phyloP scores from a whole-genome alignment of 345 rosid genomes.

The Brassica napus region Da-Ae NC_063446.1:37702001-37702500 shows the following conservation, averaged over 20 bases:
- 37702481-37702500: conserved; percentile 2
- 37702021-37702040: conserved; percentile 13
- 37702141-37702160: conserved; percentile 31
- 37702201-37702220: conserved; percentile 33
- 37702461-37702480: background rate
- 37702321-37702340: conserved; percentile 28
- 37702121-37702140: conserved; percentile 21
- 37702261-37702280: conserved; percentile 25
- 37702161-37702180: conserved; percentile 35
- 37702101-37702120: conserved; percentile 2
- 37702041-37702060: background rate
- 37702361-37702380: conserved; percentile 5
- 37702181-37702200: conserved; percentile 32
- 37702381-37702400: conserved; percentile 22
- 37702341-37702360: background rate
- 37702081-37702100: background rate
- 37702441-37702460: background rate
- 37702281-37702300: conserved; percentile 44
- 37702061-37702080: background rate
- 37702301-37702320: conserved; percentile 37
- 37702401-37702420: conserved; percentile 13
- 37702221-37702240: conserved; percentile 39
- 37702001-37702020: conserved; percentile 26
- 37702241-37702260: conserved; percentile 25
- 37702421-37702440: background rate